Percentiles rank a stretch among this genome's conserved stretches.
These are phyloP conservation scores for Larix kaempferi DNA, from an alignment of 75 land plant species.

Conservation along the genomic window DNA sequence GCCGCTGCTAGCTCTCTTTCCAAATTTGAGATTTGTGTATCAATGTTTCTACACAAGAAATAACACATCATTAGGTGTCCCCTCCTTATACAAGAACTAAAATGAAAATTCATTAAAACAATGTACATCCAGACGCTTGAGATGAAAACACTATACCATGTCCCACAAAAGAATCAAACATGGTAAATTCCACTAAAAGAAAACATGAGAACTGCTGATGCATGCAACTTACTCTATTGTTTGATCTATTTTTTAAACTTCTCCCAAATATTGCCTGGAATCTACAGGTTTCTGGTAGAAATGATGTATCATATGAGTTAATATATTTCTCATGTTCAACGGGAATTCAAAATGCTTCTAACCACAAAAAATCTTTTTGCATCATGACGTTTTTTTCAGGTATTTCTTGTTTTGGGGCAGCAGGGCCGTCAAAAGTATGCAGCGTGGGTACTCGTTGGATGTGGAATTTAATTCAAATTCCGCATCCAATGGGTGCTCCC, in stretches of 20 bases:
- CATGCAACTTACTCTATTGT: slow-evolving; percentile 50
- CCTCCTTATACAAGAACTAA: not conserved
- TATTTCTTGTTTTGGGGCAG: too few species aligned
- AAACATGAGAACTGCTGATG: not conserved
- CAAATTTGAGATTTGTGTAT: slow-evolving; percentile 36
- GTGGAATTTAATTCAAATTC: too few species aligned
- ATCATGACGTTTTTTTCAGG: too few species aligned
- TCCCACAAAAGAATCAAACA: not conserved
- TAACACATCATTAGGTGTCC: not conserved
- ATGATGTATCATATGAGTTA: not conserved
- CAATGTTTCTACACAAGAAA: slow-evolving; percentile 26
- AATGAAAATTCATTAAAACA: not conserved
- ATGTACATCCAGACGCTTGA: not conserved
- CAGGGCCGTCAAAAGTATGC: too few species aligned
- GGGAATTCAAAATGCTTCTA: not conserved
- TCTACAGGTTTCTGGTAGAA: slow-evolving; percentile 18
- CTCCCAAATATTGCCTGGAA: slow-evolving; percentile 36
- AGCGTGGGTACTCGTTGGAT: too few species aligned
- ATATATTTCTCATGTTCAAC: not conserved
- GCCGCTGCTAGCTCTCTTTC: slow-evolving; percentile 42
- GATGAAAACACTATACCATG: not conserved
- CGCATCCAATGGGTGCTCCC: too few species aligned
- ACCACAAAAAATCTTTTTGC: not conserved
- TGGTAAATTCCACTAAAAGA: not conserved
- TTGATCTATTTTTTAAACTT: slow-evolving; percentile 55